Conservation (phyloP, 768 basidiomycete genomes). For the Suillus plorans region DNA sequence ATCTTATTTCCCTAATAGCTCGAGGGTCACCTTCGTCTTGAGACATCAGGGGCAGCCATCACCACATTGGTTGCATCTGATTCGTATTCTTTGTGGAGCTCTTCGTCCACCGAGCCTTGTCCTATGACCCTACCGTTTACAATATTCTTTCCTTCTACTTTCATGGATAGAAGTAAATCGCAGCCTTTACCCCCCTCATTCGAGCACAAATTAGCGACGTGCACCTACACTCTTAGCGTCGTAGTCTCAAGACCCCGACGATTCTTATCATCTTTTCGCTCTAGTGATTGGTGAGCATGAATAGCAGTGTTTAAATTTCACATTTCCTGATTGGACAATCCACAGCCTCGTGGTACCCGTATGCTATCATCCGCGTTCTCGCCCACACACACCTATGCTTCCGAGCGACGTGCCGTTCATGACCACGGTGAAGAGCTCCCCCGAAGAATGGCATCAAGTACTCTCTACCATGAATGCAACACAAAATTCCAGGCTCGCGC, state of each 20-base stretch:
- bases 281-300: constrained; percentile 42
- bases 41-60: constrained; percentile 13
- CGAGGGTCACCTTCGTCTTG: constrained; percentile 24
- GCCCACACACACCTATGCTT: constrained; percentile 55
- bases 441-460: constrained; percentile 67
- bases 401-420: constrained; percentile 46
- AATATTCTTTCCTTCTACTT: constrained; percentile 45
- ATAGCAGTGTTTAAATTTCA: constrained; percentile 2
- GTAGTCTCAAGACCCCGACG: constrained; percentile 37
- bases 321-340: constrained; percentile 1
- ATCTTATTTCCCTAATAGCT: constrained; percentile 17
- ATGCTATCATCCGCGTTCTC: constrained; percentile 51
- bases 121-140: constrained; percentile 43
- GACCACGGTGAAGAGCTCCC: constrained; percentile 55
- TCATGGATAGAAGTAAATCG: constrained; percentile 33
- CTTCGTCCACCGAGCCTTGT: constrained; percentile 19
- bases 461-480: constrained; percentile 42
- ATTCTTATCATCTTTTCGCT: constrained; percentile 45
- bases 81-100: constrained; percentile 20
- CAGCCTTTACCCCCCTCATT: constrained; percentile 52
- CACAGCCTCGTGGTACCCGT: constrained; percentile 50
- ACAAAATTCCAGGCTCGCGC: constrained; percentile 31
- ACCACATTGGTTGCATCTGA: constrained; percentile 18
- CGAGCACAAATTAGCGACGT: constrained; percentile 22
- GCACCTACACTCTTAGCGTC: constrained; percentile 48